These are phyloP conservation scores for Fraxinus nigra DNA, from an alignment of 305 asterid genomes.

Conservation along the genomic window DNA sequence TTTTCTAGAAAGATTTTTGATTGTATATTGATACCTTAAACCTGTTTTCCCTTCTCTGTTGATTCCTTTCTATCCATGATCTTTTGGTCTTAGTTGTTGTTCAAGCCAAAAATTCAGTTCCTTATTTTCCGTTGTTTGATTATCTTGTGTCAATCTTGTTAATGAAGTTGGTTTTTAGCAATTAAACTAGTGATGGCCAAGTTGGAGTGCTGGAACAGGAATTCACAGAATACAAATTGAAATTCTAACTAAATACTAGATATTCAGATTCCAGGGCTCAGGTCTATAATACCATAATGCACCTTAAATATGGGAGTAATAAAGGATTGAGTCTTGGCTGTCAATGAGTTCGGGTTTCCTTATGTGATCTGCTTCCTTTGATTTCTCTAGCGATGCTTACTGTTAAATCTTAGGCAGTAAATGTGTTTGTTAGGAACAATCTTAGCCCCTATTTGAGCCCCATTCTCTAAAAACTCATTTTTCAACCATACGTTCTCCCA, in stretches of 20 bases:
- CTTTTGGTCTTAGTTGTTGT: not conserved
- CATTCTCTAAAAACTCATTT: not conserved
- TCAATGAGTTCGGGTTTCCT: not conserved
- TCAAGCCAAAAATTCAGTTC: not conserved
- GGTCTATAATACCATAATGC: not conserved
- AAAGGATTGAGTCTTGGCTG: not conserved
- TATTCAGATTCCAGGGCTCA: not conserved
- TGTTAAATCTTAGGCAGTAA: not conserved
- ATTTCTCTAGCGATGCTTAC: not conserved
- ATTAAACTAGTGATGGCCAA: not conserved
- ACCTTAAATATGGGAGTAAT: not conserved
- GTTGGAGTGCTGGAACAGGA: not conserved
- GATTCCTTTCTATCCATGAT: not conserved
- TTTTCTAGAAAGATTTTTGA: not conserved
- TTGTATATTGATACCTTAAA: not conserved
- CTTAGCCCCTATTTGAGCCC: not conserved
- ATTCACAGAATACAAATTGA: not conserved
- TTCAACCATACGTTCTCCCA: no score
- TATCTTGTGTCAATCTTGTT: not conserved
- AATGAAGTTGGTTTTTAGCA: not conserved
- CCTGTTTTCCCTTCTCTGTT: not conserved
- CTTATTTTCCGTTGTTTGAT: not conserved
- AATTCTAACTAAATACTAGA: not conserved
- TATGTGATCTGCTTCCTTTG: not conserved
- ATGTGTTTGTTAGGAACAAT: not conserved